Evolutionary conservation across 1,139 yeast species (phyloP).

Genomic region (Candida sanyaensis): DNA sequence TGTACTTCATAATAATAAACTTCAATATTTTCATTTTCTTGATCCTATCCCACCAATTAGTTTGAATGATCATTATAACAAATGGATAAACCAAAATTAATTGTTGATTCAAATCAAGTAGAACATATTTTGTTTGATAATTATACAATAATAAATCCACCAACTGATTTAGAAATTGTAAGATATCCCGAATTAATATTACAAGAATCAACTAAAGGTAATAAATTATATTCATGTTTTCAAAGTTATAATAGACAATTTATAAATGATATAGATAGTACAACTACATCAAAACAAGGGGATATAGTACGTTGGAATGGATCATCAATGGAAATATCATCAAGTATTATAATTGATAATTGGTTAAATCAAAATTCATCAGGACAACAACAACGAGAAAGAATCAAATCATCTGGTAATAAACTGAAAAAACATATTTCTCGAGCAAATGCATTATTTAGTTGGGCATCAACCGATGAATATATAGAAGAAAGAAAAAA

Average conservation of each 20-base stretch:
- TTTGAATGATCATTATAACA: neutral
- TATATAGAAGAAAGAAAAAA: slow-evolving; percentile 36
- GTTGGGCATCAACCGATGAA: slow-evolving; percentile 48
- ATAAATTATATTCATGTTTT: slow-evolving; percentile 32
- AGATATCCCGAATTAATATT: slow-evolving; percentile 39
- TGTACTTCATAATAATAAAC: too few relatives aligned
- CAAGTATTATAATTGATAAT: slow-evolving; percentile 28
- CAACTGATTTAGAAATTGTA: slow-evolving; percentile 3
- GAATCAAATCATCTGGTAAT: slow-evolving; percentile 1
- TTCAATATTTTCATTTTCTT: too few relatives aligned
- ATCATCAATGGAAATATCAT: slow-evolving; percentile 31
- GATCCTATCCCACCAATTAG: too few relatives aligned
- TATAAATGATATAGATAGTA: slow-evolving; percentile 17
- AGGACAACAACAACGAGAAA: neutral
- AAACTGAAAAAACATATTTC: slow-evolving; percentile 10
- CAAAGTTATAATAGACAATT: slow-evolving; percentile 42
- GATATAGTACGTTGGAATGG: slow-evolving; percentile 36
- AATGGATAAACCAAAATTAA: neutral
- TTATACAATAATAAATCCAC: neutral
- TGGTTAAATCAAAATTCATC: slow-evolving; percentile 21
- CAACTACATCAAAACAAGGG: slow-evolving; percentile 6
- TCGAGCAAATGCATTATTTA: slow-evolving; percentile 38
- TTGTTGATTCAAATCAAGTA: slow-evolving; percentile 6
- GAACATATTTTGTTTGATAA: slow-evolving; percentile 9
- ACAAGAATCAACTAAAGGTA: slow-evolving; percentile 33